These are phyloP conservation scores for Jamesozyma hellenica DNA, from an alignment of 805 yeast genomes.

Conservation along the genomic window DNA sequence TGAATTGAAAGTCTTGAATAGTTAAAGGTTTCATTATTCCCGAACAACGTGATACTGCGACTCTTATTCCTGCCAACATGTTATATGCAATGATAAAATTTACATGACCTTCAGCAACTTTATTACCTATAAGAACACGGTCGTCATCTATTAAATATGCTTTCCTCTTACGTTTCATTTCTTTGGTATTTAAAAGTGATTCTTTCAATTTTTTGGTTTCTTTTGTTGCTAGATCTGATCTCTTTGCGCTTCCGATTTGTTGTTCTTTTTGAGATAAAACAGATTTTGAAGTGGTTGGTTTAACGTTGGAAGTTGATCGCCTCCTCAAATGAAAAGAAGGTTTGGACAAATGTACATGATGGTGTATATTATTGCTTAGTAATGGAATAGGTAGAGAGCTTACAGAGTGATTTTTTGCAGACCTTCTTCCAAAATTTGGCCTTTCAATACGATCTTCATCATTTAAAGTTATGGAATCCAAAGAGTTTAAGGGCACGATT, in stretches of 20 bases:
- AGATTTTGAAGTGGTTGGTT: neutral
- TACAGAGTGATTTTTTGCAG: neutral
- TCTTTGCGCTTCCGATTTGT: conserved; percentile 17
- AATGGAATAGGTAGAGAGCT: neutral
- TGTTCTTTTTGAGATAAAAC: conserved; percentile 2
- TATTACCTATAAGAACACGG: conserved; percentile 60
- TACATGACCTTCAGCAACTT: conserved; percentile 85
- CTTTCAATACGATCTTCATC: neutral
- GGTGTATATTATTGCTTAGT: neutral
- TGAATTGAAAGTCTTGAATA: conserved; percentile 55
- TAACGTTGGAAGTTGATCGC: neutral
- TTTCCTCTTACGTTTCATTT: conserved; percentile 33
- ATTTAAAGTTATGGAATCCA: neutral
- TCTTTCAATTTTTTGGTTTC: conserved; percentile 45
- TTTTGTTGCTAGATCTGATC: conserved; percentile 31
- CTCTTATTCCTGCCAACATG: conserved; percentile 94
- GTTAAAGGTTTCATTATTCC: conserved; percentile 68
- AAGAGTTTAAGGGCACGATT: conserved; percentile 13
- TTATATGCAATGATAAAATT: conserved; percentile 92
- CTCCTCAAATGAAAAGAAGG: neutral
- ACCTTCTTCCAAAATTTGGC: neutral
- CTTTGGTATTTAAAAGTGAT: conserved; percentile 37
- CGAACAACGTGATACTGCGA: conserved; percentile 86
- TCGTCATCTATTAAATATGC: conserved; percentile 41
- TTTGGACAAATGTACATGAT: neutral